Evolutionary conservation across 176 grass and related monocot genomes (phyloP).

Genomic region (Melocanna baccifera): DNA sequence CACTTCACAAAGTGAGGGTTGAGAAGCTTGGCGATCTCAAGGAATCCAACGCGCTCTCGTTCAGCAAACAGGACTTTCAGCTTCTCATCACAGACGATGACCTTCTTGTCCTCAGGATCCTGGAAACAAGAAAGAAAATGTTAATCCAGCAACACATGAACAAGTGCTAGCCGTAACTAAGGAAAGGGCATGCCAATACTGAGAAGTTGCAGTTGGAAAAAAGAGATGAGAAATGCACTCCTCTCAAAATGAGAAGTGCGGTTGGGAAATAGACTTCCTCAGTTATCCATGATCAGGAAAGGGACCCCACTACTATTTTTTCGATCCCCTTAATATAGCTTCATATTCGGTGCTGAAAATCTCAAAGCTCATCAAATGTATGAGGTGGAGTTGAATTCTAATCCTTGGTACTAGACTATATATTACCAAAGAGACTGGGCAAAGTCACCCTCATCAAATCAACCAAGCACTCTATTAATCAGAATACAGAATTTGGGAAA

Average conservation of each 20-base stretch:
- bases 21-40: slow-evolving; percentile 80
- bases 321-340: background rate
- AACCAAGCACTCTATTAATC: background rate
- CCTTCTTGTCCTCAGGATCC: slow-evolving; percentile 78
- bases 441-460: background rate
- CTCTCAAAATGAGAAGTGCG: background rate
- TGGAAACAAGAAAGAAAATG: slow-evolving; percentile 29
- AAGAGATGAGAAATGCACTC: background rate
- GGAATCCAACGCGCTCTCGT: slow-evolving; percentile 82
- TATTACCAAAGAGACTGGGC: background rate
- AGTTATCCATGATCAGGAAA: background rate
- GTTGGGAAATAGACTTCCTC: background rate
- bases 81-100: slow-evolving; percentile 84
- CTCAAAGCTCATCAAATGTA: background rate
- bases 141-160: background rate
- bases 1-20: slow-evolving; percentile 78
- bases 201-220: background rate
- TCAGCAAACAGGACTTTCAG: slow-evolving; percentile 71
- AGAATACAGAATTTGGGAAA: background rate
- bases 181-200: background rate
- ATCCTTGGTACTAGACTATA: background rate
- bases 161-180: background rate
- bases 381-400: background rate
- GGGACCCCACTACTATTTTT: background rate
- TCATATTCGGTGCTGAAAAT: background rate